Percentiles rank a stretch among this genome's conserved stretches.
These are phyloP conservation scores for Terana coerulea DNA, from an alignment of 768 basidiomycete species.

Conservation along the genomic window DNA sequence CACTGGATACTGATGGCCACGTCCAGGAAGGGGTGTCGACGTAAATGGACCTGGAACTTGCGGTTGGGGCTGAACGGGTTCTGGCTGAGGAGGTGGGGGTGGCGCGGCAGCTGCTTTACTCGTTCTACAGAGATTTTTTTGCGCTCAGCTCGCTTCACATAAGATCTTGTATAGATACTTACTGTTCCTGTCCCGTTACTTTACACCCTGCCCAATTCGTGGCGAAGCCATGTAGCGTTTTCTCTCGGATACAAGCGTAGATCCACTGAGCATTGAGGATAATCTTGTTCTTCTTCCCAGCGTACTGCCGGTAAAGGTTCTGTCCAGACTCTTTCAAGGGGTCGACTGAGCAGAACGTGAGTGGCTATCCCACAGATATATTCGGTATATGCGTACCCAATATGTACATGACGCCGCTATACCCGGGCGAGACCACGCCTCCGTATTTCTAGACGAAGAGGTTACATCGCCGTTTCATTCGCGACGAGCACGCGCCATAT, in stretches of 20 bases:
- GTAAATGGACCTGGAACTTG: neutral
- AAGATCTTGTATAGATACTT: constrained; percentile 24
- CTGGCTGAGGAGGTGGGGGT: constrained; percentile 1
- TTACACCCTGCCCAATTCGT: constrained; percentile 81
- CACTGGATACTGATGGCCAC: neutral
- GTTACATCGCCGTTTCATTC: neutral
- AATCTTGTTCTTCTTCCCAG: constrained; percentile 74
- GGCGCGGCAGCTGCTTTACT: constrained; percentile 1
- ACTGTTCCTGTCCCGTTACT: constrained; percentile 74
- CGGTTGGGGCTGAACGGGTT: neutral
- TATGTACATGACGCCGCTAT: constrained; percentile 77
- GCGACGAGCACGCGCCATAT: constrained; percentile 13
- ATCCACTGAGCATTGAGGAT: constrained; percentile 75
- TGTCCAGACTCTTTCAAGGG: constrained; percentile 77
- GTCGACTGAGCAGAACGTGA: constrained; percentile 49
- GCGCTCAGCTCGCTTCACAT: too few species aligned
- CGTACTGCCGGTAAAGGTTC: constrained; percentile 76
- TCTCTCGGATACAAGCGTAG: constrained; percentile 67
- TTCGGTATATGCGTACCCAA: constrained; percentile 47
- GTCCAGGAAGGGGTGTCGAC: neutral
- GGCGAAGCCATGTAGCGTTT: constrained; percentile 68
- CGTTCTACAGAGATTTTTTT: too few species aligned
- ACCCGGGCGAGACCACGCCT: constrained; percentile 67
- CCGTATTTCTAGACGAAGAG: constrained; percentile 65
- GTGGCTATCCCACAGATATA: neutral